These are phyloP conservation scores for Moniliophthora roreri DNA, from an alignment of 1,284 basidiomycete species.

Conservation along the genomic window DNA sequence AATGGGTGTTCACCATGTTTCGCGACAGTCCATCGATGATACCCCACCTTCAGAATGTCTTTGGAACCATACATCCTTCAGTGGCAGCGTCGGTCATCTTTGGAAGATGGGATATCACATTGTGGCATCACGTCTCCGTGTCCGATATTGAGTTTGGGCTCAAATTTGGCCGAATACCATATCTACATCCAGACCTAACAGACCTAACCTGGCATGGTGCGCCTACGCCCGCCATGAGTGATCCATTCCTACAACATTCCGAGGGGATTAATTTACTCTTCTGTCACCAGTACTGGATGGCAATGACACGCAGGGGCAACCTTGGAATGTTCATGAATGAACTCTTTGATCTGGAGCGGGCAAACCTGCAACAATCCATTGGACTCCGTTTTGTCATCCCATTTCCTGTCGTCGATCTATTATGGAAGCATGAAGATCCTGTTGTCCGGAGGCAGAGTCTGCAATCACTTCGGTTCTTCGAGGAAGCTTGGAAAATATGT, in stretches of 20 bases:
- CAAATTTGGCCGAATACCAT: too few relatives aligned
- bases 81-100: background rate
- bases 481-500: background rate
- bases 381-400: background rate
- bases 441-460: background rate
- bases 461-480: background rate
- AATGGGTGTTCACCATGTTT: background rate
- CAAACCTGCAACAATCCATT: background rate
- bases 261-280: too few relatives aligned
- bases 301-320: too few relatives aligned
- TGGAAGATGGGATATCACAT: background rate
- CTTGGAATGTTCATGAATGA: too few relatives aligned
- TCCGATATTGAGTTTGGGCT: background rate
- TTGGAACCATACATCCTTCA: background rate
- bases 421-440: background rate
- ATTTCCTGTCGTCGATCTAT: background rate
- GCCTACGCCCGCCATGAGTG: too few relatives aligned
- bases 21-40: background rate
- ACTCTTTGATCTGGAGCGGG: background rate
- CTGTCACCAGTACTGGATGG: too few relatives aligned
- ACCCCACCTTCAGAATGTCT: background rate
- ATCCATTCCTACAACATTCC: too few relatives aligned
- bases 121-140: background rate
- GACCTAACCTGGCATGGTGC: too few relatives aligned
- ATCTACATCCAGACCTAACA: too few relatives aligned